These are phyloP conservation scores for Leptodontidium sp. DNA, from an alignment of 2,329 filamentous ascomycete genomes.

Conservation along the genomic window DNA sequence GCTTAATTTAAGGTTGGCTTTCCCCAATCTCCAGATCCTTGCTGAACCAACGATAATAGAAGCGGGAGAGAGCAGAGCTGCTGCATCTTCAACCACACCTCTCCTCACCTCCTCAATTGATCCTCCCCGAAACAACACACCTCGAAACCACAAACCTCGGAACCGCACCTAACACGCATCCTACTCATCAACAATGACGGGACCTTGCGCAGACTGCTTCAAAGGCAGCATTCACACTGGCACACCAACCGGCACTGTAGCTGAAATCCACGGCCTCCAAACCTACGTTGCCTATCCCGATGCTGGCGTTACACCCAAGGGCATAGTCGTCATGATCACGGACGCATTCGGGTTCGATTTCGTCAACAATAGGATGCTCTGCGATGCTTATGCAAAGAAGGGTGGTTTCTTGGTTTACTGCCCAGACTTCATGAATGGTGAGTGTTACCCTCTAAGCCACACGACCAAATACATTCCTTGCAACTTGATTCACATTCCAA, in stretches of 20 bases:
- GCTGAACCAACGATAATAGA: constrained; percentile 7
- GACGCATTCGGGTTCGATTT: constrained; percentile 61
- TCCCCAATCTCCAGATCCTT: constrained; percentile 4
- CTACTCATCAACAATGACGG: constrained; percentile 6
- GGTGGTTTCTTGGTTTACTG: constrained; percentile 56
- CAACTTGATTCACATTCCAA: not conserved
- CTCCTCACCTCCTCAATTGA: not conserved
- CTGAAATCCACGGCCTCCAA: constrained; percentile 53
- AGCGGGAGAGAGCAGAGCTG: not conserved
- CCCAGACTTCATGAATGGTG: constrained; percentile 61
- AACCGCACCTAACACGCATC: not conserved
- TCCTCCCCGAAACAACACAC: not conserved
- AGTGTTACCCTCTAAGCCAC: constrained; percentile 13
- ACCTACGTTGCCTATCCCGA: constrained; percentile 54
- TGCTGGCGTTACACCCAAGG: constrained; percentile 47
- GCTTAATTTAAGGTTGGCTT: no score
- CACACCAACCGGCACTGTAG: constrained; percentile 50
- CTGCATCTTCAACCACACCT: not conserved
- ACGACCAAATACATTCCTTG: no score
- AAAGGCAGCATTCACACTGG: constrained; percentile 51
- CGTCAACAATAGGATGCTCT: constrained; percentile 56
- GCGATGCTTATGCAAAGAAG: constrained; percentile 57
- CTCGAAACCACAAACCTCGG: not conserved
- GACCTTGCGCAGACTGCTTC: constrained; percentile 45
- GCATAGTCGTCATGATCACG: constrained; percentile 57